A percentile compares a stretch with the other conserved stretches of the same genome.
Evolutionary conservation across 1,284 basidiomycete genomes (phyloP).

Genomic region (Neonothopanus nambi): DNA sequence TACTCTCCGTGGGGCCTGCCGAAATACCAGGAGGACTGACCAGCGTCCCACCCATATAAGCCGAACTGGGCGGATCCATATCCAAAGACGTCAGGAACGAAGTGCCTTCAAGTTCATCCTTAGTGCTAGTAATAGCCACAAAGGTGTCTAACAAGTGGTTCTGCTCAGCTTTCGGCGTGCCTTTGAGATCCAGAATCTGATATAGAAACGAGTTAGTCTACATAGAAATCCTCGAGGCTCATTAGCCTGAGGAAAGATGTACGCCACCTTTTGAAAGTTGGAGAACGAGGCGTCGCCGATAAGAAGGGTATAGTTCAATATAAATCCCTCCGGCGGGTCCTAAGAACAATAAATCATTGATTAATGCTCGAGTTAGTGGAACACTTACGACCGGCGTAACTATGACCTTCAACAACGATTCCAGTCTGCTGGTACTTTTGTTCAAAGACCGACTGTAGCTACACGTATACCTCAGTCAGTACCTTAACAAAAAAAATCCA

Average conservation of each 20-base stretch:
- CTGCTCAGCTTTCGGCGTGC: slow-evolving; percentile 83
- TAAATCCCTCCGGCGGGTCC: slow-evolving; percentile 92
- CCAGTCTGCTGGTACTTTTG: slow-evolving; percentile 79
- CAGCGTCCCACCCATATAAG: slow-evolving; percentile 43
- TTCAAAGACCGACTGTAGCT: slow-evolving; percentile 83
- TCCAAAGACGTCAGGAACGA: slow-evolving; percentile 92
- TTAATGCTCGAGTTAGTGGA: slow-evolving; percentile 7
- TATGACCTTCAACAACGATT: slow-evolving; percentile 92
- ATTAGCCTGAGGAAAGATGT: background rate
- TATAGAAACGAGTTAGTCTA: background rate
- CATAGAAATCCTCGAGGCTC: too few species aligned
- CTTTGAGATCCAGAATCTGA: slow-evolving; percentile 93
- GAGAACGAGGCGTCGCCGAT: slow-evolving; percentile 92
- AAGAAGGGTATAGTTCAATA: slow-evolving; percentile 90
- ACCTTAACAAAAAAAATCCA: slow-evolving; percentile 4
- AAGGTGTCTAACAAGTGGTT: slow-evolving; percentile 91
- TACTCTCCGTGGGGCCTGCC: slow-evolving; percentile 47
- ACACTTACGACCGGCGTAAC: slow-evolving; percentile 80
- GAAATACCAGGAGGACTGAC: slow-evolving; percentile 63
- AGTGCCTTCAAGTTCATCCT: slow-evolving; percentile 79
- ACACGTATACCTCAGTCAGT: background rate
- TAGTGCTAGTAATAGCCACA: slow-evolving; percentile 86
- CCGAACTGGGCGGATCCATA: slow-evolving; percentile 77
- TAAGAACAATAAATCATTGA: slow-evolving; percentile 28
- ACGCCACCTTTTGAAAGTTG: slow-evolving; percentile 91